Evolutionary conservation across 2,329 filamentous ascomycete genomes (phyloP), one percentile per base, ranked within the genome.

Genomic region (Nectriaceae sp.): DNA sequence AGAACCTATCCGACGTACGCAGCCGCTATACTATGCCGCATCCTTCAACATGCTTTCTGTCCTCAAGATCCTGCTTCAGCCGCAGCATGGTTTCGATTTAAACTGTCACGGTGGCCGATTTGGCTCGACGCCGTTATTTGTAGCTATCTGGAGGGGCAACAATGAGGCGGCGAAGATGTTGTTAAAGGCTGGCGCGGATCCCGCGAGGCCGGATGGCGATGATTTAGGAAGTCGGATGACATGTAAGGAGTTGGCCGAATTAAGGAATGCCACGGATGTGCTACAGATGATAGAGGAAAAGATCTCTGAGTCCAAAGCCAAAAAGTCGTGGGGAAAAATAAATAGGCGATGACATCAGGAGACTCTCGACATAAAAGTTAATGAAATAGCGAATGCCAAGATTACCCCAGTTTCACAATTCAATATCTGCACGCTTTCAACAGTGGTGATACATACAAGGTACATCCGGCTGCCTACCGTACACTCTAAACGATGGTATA

Each of bases 401-500:
- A n/a, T n/a, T n/a, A n/a, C n/a, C n/a, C n/a, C n/a, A n/a, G n/a
- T n/a, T n/a, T n/a, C n/a, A n/a, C n/a, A 40, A 19, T 16, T 46
- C 38, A 31, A 24, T 45, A 52, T 46, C 44, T 45, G 37, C 43
- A 46, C 55, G 42, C 52, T 56, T 62, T 55, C 39, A 63, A 62
- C 53, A 56, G 52, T 63, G 55, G 50, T 63, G 52, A 58, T 63
- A 63, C 50, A 63, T 63, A 61, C 49, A 59, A 53, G 50, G 50
- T 57, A 60, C 55, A 64, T 60, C 59, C 53, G 54, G 53, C 52
- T 57, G 56, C 60, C 59, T 63, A 61, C 59, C 61, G 56, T 60
- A 63, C 50, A 62, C 61, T 64, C 61, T 58, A 59, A 52, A 53
- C 58, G 50, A 57, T 64, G 58, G 56, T 65, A 64, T 65, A 60